These are phyloP conservation scores for Antitrichia curtipendula DNA, from an alignment of 225 moss, liverwort and hornwort species.

Conservation along the genomic window DNA sequence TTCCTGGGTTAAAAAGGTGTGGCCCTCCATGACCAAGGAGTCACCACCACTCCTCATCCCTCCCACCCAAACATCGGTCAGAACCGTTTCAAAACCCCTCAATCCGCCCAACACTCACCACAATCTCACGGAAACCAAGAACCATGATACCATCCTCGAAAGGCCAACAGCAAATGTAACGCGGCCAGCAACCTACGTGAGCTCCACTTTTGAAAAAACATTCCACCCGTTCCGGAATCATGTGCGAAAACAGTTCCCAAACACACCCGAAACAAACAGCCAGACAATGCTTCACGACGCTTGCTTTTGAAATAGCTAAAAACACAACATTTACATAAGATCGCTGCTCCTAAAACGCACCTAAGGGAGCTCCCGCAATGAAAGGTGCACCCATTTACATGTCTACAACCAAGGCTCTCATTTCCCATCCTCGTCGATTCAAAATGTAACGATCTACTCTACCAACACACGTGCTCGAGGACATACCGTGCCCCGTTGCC, in stretches of 20 bases:
- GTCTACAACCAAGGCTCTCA: conserved; percentile 11
- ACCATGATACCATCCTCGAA: not conserved
- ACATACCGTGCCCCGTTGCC: not conserved
- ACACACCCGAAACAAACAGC: not conserved
- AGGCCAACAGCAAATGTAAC: not conserved
- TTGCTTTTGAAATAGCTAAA: conserved; percentile 3
- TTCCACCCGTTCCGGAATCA: not conserved
- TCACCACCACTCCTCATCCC: no score
- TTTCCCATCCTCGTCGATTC: not conserved
- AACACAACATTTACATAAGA: conserved; percentile 37
- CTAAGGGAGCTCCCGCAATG: not conserved
- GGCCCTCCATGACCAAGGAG: no score
- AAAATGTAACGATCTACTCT: not conserved
- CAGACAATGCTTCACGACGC: not conserved
- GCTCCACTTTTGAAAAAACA: not conserved
- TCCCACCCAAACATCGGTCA: not conserved
- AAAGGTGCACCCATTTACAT: conserved; percentile 20
- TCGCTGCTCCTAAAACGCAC: conserved; percentile 2
- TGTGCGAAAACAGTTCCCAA: not conserved
- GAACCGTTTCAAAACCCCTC: not conserved
- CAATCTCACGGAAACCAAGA: not conserved
- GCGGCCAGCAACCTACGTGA: not conserved
- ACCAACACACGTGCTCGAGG: not conserved
- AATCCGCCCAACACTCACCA: not conserved
- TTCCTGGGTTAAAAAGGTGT: no score